Base-by-base conservation (phyloP, 768 basidiomycete genomes). In the Podaxis sp. region DNA sequence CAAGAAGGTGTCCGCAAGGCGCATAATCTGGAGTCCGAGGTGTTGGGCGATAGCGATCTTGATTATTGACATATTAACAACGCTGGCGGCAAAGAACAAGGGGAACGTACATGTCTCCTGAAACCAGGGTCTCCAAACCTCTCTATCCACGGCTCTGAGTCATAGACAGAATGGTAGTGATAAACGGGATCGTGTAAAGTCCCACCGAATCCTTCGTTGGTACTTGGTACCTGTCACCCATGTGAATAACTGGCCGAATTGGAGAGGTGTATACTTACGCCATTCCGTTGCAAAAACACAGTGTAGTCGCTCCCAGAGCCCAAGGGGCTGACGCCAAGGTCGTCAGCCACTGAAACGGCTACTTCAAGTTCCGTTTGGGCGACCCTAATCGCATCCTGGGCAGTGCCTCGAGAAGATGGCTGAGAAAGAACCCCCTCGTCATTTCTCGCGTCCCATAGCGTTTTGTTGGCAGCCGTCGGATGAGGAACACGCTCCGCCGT, bases 231-330 rank as follows among this genome's bases (percentile, higher is more conserved):
- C 79, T 72, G 64, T 54, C 18, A 42, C 13, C 7, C 13, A 5
- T 9, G 38, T 52, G 4, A 51, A 28, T 14, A 56, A 40, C 61
- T 40, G 48, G 6, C 21, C 48, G 25, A 13, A n/a, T 1, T 3
- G 14, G 27, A 13, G 13, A 42, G 61, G 18, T 14, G 25, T 5
- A 28, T 21, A 56, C 74, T 44, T 67, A 79, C 78, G 37, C 79
- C 80, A 40, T 79, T 69, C 44, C 87, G 78, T 71, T 97, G 91
- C 68, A 97, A 73, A 76, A 95, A 96, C 6, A 93, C 89, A 0
- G 95, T 96, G 64, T 83, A 97, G 72, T 97, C 95, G 60, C 90
- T 92, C 18, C 91, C 91, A 54, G 86, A 89, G 13, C 92, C 92
- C 28, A 93, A 73, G 14, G 90, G 81, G 0, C 59, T 63, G 32